These are phyloP conservation scores for Macadamia integrifolia DNA, from an alignment of 164 flowering plant genomes.

Conservation along the genomic window DNA sequence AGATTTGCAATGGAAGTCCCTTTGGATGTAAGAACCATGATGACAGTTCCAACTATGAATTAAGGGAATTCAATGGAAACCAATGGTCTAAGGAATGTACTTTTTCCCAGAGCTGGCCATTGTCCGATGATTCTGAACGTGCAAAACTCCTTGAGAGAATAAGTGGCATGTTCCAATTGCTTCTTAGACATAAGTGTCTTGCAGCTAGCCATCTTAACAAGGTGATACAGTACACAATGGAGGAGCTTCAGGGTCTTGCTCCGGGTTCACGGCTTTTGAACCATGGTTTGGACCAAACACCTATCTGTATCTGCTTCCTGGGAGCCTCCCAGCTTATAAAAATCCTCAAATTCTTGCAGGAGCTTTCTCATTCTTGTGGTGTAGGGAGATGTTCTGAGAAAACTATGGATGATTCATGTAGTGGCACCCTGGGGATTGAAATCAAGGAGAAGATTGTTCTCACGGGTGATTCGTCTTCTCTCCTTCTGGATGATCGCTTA, in stretches of 20 bases:
- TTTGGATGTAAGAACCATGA: slow-evolving; percentile 27
- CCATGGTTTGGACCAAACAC: slow-evolving; percentile 65
- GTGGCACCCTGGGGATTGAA: slow-evolving; percentile 24
- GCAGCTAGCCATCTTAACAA: slow-evolving; percentile 71
- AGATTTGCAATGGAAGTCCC: slow-evolving; percentile 23
- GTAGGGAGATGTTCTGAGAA: slow-evolving; percentile 61
- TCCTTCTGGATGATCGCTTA: slow-evolving; percentile 54
- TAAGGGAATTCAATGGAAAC: slow-evolving; percentile 39
- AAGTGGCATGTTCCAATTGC: slow-evolving; percentile 53
- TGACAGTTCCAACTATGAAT: slow-evolving; percentile 22
- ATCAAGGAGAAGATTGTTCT: slow-evolving; percentile 54
- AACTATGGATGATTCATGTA: slow-evolving; percentile 39
- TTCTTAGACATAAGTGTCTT: slow-evolving; percentile 65
- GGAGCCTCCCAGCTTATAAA: slow-evolving; percentile 70
- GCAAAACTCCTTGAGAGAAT: slow-evolving; percentile 72
- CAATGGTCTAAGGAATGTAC: slow-evolving; percentile 23
- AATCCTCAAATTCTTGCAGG: slow-evolving; percentile 82
- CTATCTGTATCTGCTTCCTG: slow-evolving; percentile 83
- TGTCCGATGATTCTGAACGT: slow-evolving; percentile 74
- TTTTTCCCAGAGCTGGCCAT: slow-evolving; percentile 53
- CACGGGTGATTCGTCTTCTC: slow-evolving; percentile 48
- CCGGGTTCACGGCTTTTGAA: slow-evolving; percentile 52
- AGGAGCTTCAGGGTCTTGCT: slow-evolving; percentile 62
- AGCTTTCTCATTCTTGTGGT: slow-evolving; percentile 66
- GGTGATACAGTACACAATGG: slow-evolving; percentile 69